Evolutionary conservation across 306 rosid species (phyloP).

Genomic region (Nissolia schottii): DNA sequence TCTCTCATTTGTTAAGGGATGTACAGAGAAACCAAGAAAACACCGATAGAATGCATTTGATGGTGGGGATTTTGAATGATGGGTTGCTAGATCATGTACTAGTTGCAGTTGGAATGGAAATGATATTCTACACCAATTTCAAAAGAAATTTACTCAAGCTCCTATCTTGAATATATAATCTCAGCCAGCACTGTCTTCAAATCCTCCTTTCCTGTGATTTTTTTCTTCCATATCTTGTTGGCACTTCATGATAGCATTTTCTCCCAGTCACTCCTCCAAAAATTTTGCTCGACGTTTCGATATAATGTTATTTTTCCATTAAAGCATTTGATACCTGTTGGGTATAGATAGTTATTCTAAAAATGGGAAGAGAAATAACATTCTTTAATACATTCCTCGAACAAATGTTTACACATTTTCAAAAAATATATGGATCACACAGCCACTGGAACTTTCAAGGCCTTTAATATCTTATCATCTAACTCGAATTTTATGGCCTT

Average conservation of each 20-base stretch:
- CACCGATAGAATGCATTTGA: neutral
- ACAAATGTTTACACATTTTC: neutral
- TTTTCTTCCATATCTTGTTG: neutral
- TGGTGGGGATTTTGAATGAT: neutral
- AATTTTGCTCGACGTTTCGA: neutral
- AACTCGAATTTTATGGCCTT: constrained; percentile 65
- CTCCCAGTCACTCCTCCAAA: neutral
- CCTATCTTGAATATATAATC: neutral
- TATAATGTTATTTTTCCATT: neutral
- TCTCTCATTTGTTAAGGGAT: too few species aligned
- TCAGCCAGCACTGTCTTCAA: neutral
- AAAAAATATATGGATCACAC: constrained; percentile 39
- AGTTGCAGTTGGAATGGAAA: neutral
- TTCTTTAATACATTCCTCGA: neutral
- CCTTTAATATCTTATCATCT: constrained; percentile 79
- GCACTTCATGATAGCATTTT: neutral
- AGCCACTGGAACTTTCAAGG: constrained; percentile 67
- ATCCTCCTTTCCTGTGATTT: neutral
- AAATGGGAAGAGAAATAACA: constrained; percentile 1
- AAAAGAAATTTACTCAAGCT: neutral
- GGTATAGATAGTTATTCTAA: neutral
- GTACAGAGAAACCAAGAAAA: too few species aligned
- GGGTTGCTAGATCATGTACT: neutral
- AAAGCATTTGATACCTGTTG: neutral
- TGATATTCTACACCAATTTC: neutral